These are phyloP conservation scores for Meyerozyma sp. DNA, from an alignment of 1,139 yeast species.

Conservation along the genomic window DNA sequence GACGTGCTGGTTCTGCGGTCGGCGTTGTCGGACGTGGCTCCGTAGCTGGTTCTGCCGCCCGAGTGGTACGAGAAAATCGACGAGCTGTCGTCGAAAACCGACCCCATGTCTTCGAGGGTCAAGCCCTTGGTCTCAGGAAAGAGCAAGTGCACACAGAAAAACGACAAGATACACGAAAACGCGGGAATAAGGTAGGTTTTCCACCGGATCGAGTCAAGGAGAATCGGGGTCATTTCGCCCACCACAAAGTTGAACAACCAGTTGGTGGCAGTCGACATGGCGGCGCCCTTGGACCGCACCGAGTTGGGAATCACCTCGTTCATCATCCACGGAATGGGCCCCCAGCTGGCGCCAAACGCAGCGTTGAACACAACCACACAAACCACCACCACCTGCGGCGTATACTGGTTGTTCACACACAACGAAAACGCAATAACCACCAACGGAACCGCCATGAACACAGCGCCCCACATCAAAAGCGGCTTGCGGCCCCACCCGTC, in stretches of 20 bases:
- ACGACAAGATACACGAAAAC: constrained; percentile 63
- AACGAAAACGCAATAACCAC: constrained; percentile 63
- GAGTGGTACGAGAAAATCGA: constrained; percentile 44
- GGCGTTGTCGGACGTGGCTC: constrained; percentile 12
- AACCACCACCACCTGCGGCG: constrained; percentile 69
- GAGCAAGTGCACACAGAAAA: constrained; percentile 57
- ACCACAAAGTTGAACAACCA: constrained; percentile 94
- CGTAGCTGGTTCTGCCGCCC: constrained; percentile 17
- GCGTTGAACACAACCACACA: constrained; percentile 79
- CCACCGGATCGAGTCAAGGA: constrained; percentile 76
- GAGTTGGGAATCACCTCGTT: constrained; percentile 85
- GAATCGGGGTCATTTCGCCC: constrained; percentile 85
- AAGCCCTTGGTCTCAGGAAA: constrained; percentile 93
- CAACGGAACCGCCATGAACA: constrained; percentile 71
- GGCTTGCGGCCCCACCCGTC: constrained; percentile 92
- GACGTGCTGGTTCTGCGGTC: constrained; percentile 17
- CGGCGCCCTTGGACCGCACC: constrained; percentile 91
- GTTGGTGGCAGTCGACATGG: constrained; percentile 85
- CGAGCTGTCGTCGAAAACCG: constrained; percentile 26
- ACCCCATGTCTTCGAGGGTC: constrained; percentile 79
- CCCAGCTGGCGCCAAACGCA: constrained; percentile 87
- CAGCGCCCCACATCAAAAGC: constrained; percentile 69
- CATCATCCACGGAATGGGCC: constrained; percentile 93
- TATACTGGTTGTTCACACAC: constrained; percentile 50
- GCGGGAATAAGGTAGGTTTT: constrained; percentile 79